These are phyloP conservation scores for Chalciporus chontae DNA, from an alignment of 768 basidiomycete genomes.

Conservation along the genomic window DNA sequence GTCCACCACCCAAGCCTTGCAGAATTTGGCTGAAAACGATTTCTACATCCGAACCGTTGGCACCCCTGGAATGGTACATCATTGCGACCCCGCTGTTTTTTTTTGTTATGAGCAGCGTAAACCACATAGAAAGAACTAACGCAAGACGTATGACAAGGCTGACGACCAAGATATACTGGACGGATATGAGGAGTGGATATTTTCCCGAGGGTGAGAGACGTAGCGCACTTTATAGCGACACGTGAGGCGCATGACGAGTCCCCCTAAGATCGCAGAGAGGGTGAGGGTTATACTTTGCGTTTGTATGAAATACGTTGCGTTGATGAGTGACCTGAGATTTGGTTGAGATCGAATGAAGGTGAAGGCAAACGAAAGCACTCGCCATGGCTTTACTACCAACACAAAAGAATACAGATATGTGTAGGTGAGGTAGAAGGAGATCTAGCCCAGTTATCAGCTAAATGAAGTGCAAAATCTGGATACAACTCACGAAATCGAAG, in stretches of 20 bases:
- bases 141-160: conserved; percentile 60
- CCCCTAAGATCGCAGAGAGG: conserved; percentile 60
- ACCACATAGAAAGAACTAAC: conserved; percentile 20
- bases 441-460: conserved; percentile 28
- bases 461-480: conserved; percentile 1
- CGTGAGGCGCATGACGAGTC: conserved; percentile 49
- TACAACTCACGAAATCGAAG: conserved; percentile 49
- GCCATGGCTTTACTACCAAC: conserved; percentile 49
- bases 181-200: neutral
- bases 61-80: conserved; percentile 70
- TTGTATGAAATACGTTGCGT: conserved; percentile 62
- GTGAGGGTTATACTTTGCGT: conserved; percentile 60
- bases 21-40: conserved; percentile 67
- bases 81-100: conserved; percentile 54
- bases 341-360: conserved; percentile 3
- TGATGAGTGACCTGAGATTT: conserved; percentile 44
- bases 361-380: neutral
- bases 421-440: conserved; percentile 65
- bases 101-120: neutral
- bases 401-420: conserved; percentile 75
- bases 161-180: conserved; percentile 44
- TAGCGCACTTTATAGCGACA: conserved; percentile 51
- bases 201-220: neutral
- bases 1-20: conserved; percentile 72
- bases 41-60: conserved; percentile 49